phyloP scores from a whole-genome alignment of 495 filamentous ascomycete genomes.

The Margaritispora aquatica region DNA sequence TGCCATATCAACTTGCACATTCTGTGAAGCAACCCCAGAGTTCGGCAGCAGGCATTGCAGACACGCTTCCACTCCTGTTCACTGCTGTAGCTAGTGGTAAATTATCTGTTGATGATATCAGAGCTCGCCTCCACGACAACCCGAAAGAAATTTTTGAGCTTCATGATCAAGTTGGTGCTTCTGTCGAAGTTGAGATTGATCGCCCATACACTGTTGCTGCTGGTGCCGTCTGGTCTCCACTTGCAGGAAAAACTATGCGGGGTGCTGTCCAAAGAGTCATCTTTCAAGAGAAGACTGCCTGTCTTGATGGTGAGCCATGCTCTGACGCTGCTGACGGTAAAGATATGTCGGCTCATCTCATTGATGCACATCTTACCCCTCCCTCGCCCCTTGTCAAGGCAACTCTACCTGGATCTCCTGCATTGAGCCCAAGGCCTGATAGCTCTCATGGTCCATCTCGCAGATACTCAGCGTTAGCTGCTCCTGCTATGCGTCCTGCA shows the following conservation, averaged over 20 bases:
- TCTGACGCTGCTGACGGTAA: conserved; percentile 52
- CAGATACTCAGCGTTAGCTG: conserved; percentile 18
- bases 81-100: conserved; percentile 72
- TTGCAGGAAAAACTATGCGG: conserved; percentile 63
- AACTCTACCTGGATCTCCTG: conserved; percentile 31
- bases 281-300: conserved; percentile 71
- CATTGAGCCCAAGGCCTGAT: conserved; percentile 28
- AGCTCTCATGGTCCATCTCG: conserved; percentile 12
- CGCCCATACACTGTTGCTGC: conserved; percentile 54
- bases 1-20: conserved; percentile 71
- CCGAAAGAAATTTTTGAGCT: conserved; percentile 83
- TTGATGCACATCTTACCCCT: conserved; percentile 44
- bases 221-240: conserved; percentile 62
- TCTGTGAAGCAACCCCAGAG: conserved; percentile 42
- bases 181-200: conserved; percentile 69
- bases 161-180: conserved; percentile 71
- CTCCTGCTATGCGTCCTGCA: conserved; percentile 22
- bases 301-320: conserved; percentile 64
- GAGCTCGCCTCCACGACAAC: conserved; percentile 66
- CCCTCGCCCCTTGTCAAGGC: conserved; percentile 50
- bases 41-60: conserved; percentile 61
- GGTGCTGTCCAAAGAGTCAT: conserved; percentile 72
- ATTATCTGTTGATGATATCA: conserved; percentile 69
- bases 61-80: conserved; percentile 71
- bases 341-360: conserved; percentile 71